A percentile compares a stretch with the other conserved stretches of the same genome.
These are phyloP conservation scores for Arthrobotrys iridis DNA, from an alignment of 2,329 filamentous ascomycete genomes.

Conservation along the genomic window DNA sequence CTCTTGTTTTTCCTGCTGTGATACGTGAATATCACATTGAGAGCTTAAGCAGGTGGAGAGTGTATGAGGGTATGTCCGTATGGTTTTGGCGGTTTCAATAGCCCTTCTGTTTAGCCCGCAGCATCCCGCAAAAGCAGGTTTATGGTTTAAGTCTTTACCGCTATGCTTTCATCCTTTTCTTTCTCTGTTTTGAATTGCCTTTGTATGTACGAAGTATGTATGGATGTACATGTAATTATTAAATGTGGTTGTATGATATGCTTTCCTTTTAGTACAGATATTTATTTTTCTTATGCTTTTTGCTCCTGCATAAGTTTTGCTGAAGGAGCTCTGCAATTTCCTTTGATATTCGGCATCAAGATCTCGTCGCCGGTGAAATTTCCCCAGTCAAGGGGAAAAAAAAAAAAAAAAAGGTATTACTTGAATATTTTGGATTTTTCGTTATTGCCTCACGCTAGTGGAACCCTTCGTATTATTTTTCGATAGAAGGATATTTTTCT, in stretches of 20 bases:
- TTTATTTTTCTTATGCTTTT: background rate
- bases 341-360: slow-evolving; percentile 19
- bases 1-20: slow-evolving; percentile 9
- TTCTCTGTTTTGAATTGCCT: background rate
- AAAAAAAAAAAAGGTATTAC: background rate
- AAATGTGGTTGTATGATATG: too few relatives aligned
- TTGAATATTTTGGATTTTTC: background rate
- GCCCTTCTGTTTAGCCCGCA: slow-evolving; percentile 2
- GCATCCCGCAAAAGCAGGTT: background rate
- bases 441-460: background rate
- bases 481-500: too few relatives aligned
- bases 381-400: background rate
- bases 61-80: too few relatives aligned
- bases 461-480: background rate
- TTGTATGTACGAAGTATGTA: too few relatives aligned
- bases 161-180: background rate
- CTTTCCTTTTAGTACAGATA: background rate
- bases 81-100: background rate
- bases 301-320: slow-evolving; percentile 4
- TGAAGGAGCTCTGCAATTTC: slow-evolving; percentile 16
- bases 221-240: too few relatives aligned
- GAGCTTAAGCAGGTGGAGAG: too few relatives aligned
- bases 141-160: background rate
- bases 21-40: slow-evolving; percentile 24
- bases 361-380: background rate